Base-by-base conservation (phyloP, 805 yeast species). In the Candida sanyiensis region DNA sequence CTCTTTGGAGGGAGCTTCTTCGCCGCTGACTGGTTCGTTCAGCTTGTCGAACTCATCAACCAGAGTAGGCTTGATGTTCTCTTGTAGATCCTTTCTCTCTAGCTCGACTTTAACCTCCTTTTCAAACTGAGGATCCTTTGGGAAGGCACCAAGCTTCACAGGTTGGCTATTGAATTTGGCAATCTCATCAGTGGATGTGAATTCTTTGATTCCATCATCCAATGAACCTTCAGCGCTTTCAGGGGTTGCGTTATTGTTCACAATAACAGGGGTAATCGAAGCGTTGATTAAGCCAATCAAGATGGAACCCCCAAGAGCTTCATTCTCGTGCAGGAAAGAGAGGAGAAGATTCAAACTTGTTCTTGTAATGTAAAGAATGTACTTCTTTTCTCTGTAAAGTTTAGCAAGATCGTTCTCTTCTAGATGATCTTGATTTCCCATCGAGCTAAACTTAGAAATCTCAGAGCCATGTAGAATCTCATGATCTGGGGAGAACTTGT, bases 311-410 rank as follows among this genome's bases (percentile, higher is more conserved):
- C 97, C 97, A 39, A 80, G 80, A 8, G 83, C 82, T 60, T 88
- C 97, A 57, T 88, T 86, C 55, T 90, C 97, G 57, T 87, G 95
- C 39, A 93, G 62, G 50, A 88, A 90, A 57, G 86, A 85, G 38
- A 93, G 67, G 47, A 93, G 70, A 49, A 90, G 64, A 57, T 88
- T 93, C 54, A 90, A 71, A 5, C 95, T 77, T 1, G 96, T 88
- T 46, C 84, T 80, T 11, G 96, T 82, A 33, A 90, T 77, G 30
- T 75, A 73, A 7, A 90, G 69, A 38, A 75, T 70, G 61, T 87
- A 93, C 56, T 83, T 83, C 64, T 83, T 77, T 26, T 71, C 65
- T 46, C 83, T 67, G 63, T 81, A 90, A 7, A 81, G 74, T 49
- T 75, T 77, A 2, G 97, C 95, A 48, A 84, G 69, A 43, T 77